Base-by-base conservation (phyloP, 495 filamentous ascomycete genomes). In the Lophiotrema nucula region DNA sequence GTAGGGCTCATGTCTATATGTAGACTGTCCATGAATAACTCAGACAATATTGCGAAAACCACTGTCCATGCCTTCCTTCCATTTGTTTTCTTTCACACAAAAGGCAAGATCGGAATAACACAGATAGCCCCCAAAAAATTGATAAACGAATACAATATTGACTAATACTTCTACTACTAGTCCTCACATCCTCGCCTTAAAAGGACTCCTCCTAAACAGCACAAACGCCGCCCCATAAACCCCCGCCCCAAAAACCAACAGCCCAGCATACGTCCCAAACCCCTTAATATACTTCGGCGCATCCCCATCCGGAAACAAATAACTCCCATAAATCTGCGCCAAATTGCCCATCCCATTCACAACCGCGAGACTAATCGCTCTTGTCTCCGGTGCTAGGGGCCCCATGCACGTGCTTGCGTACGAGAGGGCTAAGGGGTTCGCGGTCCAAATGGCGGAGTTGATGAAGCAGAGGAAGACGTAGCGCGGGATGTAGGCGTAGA, bases 401-500 rank as follows among this genome's bases (percentile, higher is more conserved):
- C 51, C 51, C 19, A 54, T 44, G 19, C 22, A 44, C 8, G 44
- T 39, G 3, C 37, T 43, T 16, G 51, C 51, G 22, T 54, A 54
- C 19, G 51, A 54, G 2, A 54, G 24, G 3, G 51, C 51, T 10
- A 54, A 39, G 8, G 51, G 51, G 19, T 54, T 54, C 18, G 51
- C 37, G 1, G 51, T 54, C 51, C 51, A 54, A 18, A 54, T 43
- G 10, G 51, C 51, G 6, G 38, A 44, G 51, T 54, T 54, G 37
- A 54, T 54, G 51, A 54, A 54, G 21, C 51, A 54, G 21, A 54
- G 39, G 25, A 54, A 54, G 39, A 54, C 23, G 51, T 54, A 54
- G 38, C 35, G 51, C 0, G 51, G 51, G 18, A 45, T 28, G 39
- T 54, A 54, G 15, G 51, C 51, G 31, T 54, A 54, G 8, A 54